These are phyloP conservation scores for Tetragonia tetragonoides DNA, from an alignment of 148 eudicot genomes.

Conservation along the genomic window DNA sequence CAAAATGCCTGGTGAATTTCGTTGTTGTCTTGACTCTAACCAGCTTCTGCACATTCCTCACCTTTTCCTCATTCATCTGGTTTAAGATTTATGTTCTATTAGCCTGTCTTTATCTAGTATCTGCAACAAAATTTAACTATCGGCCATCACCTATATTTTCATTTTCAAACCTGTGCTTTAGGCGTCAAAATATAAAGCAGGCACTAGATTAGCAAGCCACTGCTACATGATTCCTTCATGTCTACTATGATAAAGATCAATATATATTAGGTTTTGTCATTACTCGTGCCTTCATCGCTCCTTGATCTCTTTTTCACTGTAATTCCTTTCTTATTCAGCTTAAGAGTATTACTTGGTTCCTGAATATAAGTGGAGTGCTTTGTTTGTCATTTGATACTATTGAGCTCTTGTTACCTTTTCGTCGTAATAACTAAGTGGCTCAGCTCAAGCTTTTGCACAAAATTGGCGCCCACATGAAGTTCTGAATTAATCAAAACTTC, in stretches of 20 bases:
- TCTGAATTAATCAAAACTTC: neutral
- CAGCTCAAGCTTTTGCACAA: no score
- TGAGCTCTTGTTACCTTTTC: no score
- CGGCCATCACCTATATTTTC: conserved; percentile 49
- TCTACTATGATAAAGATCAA: neutral
- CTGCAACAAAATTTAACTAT: conserved; percentile 54
- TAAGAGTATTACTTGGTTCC: neutral
- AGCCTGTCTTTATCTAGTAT: conserved; percentile 55
- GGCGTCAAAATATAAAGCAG: conserved; percentile 15
- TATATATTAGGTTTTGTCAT: neutral
- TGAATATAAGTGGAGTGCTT: neutral
- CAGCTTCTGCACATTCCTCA: conserved; percentile 41
- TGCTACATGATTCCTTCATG: conserved; percentile 2
- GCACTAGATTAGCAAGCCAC: conserved; percentile 24
- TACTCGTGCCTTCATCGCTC: neutral
- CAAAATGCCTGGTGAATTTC: conserved; percentile 52
- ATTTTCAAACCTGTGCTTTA: conserved; percentile 29
- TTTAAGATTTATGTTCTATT: conserved; percentile 58
- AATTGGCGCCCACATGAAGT: no score
- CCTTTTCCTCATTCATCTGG: conserved; percentile 54
- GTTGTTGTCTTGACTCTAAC: conserved; percentile 51
- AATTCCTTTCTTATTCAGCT: neutral
- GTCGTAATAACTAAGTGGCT: no score
- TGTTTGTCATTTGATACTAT: neutral
- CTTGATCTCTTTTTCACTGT: neutral